Evolutionary conservation across 78 protist genomes (phyloP).

Genomic region (Guillardia theta): DNA sequence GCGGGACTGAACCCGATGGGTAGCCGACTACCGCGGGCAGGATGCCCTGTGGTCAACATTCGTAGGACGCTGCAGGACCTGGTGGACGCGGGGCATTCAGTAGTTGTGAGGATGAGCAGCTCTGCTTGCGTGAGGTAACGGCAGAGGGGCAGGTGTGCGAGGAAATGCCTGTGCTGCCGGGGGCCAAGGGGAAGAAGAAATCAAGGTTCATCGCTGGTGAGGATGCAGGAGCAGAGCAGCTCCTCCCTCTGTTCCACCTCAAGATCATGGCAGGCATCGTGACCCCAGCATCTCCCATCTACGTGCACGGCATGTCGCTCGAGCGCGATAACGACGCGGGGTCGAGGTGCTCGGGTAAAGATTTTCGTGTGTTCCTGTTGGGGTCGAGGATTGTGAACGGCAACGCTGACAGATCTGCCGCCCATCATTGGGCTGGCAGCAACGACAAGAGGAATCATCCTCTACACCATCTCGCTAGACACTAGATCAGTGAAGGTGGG

Average conservation of each 20-base stretch:
- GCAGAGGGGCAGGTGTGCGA: too few relatives aligned
- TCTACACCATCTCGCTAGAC: background rate
- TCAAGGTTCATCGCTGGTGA: background rate
- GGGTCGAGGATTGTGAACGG: too few relatives aligned
- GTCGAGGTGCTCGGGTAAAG: too few relatives aligned
- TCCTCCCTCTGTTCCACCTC: too few relatives aligned
- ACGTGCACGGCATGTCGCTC: background rate
- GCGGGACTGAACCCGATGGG: conserved; percentile 22
- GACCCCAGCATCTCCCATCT: background rate
- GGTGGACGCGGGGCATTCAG: background rate
- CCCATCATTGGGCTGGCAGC: too few relatives aligned
- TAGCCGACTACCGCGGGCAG: background rate
- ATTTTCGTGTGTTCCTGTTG: too few relatives aligned
- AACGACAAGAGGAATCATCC: too few relatives aligned
- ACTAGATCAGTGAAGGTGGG: background rate
- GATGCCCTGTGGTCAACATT: background rate
- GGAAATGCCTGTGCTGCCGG: background rate
- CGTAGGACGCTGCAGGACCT: background rate
- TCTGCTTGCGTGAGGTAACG: too few relatives aligned
- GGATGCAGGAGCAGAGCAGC: too few relatives aligned
- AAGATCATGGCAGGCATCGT: background rate
- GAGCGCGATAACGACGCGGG: too few relatives aligned
- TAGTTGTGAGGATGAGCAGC: background rate
- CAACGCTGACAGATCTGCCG: background rate
- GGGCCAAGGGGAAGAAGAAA: background rate